Evolutionary conservation across 2,329 filamentous ascomycete species (phyloP).

Genomic region (Xylaria polymorpha): DNA sequence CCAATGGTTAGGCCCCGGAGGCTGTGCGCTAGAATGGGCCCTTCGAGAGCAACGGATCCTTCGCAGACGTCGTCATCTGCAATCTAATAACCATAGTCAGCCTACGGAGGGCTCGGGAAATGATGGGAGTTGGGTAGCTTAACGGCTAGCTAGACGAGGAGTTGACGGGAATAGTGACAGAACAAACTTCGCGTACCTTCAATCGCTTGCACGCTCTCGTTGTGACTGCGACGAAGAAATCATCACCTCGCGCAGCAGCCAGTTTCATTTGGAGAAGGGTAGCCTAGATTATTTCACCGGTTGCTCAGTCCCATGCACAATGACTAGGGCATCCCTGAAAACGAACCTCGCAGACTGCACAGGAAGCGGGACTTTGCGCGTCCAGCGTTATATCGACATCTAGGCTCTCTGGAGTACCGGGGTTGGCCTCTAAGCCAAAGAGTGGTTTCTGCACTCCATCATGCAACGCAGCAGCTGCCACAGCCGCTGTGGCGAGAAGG

Average conservation of each 20-base stretch:
- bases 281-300: conserved; percentile 30
- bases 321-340: neutral
- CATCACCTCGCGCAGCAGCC: conserved; percentile 43
- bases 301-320: neutral
- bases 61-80: conserved; percentile 67
- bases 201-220: conserved; percentile 45
- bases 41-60: conserved; percentile 63
- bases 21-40: conserved; percentile 63
- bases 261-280: conserved; percentile 45
- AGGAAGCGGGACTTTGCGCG: conserved; percentile 42
- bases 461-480: conserved; percentile 18
- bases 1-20: conserved; percentile 57
- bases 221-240: conserved; percentile 41
- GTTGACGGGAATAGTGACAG: neutral
- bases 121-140: neutral
- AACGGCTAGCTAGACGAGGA: neutral
- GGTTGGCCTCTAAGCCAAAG: neutral
- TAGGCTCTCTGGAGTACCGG: neutral
- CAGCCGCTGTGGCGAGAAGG: conserved; percentile 16
- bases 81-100: conserved; percentile 49
- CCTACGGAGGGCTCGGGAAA: neutral
- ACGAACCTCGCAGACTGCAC: conserved; percentile 50
- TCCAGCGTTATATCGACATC: conserved; percentile 32
- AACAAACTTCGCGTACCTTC: conserved; percentile 33
- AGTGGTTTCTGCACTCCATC: conserved; percentile 32